Conservation (phyloP, 1,284 basidiomycete genomes). For the Pyrrhoderma noxium region DNA sequence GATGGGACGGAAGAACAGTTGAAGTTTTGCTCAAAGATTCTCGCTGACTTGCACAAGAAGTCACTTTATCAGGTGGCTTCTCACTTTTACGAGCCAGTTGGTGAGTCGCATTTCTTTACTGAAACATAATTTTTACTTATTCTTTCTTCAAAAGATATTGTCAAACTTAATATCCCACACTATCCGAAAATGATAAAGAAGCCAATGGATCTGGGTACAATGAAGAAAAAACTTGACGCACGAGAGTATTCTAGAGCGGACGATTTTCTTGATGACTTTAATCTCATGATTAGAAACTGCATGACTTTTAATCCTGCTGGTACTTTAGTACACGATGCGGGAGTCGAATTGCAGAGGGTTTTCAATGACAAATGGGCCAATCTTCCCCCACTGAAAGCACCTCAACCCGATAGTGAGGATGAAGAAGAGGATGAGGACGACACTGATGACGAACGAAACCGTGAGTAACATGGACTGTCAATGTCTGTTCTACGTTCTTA, state of each 20-base stretch:
- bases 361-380: constrained; percentile 90
- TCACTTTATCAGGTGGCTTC: constrained; percentile 67
- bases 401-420: constrained; percentile 37
- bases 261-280: constrained; percentile 87
- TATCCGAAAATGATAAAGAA: constrained; percentile 88
- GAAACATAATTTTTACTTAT: neutral
- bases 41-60: constrained; percentile 77
- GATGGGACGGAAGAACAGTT: constrained; percentile 80
- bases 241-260: constrained; percentile 69
- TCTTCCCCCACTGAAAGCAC: constrained; percentile 54
- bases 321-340: constrained; percentile 80
- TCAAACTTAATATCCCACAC: constrained; percentile 74
- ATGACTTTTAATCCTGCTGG: constrained; percentile 87
- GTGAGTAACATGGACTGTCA: constrained; percentile 21
- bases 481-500: neutral
- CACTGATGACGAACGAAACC: constrained; percentile 30
- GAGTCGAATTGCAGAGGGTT: constrained; percentile 70
- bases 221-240: constrained; percentile 75
- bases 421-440: constrained; percentile 45
- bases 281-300: constrained; percentile 92
- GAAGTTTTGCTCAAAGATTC: constrained; percentile 71
- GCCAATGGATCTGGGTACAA: constrained; percentile 92
- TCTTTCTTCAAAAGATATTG: constrained; percentile 49
- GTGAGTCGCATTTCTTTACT: constrained; percentile 39
- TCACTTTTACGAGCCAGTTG: constrained; percentile 92